Conservation (phyloP, 192 early-diverging fungal genomes). For the Cetraspora pellucida region DNA sequence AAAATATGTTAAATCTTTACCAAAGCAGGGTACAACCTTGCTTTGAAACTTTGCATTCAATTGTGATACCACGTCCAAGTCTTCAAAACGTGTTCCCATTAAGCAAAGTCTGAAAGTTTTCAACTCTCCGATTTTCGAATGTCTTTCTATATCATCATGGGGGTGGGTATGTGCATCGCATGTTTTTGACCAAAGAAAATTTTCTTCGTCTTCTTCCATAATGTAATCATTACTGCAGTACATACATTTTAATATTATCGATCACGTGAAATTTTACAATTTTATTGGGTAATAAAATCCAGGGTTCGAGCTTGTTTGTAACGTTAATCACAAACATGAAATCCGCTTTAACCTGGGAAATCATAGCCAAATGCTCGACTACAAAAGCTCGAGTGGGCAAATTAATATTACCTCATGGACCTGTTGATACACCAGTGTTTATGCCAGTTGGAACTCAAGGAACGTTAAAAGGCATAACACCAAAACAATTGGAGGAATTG, state of each 20-base stretch:
- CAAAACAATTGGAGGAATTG: conserved; percentile 70
- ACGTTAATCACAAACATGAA: conserved; percentile 48
- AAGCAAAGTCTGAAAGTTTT: conserved; percentile 39
- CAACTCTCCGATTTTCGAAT: conserved; percentile 30
- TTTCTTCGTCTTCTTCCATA: not conserved
- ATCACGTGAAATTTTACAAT: not conserved
- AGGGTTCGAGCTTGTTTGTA: not conserved
- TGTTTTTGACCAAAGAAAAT: conserved; percentile 13
- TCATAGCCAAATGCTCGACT: conserved; percentile 75
- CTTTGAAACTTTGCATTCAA: conserved; percentile 37
- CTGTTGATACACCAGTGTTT: conserved; percentile 81
- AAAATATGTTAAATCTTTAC: conserved; percentile 35
- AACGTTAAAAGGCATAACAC: conserved; percentile 81
- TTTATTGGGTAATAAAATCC: not conserved
- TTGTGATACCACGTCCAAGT: conserved; percentile 47
- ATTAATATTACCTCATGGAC: conserved; percentile 81
- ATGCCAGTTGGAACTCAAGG: conserved; percentile 91
- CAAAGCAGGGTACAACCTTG: conserved; percentile 47
- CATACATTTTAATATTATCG: too few species aligned
- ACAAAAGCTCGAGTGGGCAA: conserved; percentile 77
- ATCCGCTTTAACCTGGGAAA: conserved; percentile 73
- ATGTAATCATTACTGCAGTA: too few species aligned
- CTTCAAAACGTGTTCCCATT: conserved; percentile 43
- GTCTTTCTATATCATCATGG: conserved; percentile 45
- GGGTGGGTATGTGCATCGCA: conserved; percentile 48